Evolutionary conservation across 73 alveolate species (phyloP).

Genomic region (Paramecium caudatum): DNA sequence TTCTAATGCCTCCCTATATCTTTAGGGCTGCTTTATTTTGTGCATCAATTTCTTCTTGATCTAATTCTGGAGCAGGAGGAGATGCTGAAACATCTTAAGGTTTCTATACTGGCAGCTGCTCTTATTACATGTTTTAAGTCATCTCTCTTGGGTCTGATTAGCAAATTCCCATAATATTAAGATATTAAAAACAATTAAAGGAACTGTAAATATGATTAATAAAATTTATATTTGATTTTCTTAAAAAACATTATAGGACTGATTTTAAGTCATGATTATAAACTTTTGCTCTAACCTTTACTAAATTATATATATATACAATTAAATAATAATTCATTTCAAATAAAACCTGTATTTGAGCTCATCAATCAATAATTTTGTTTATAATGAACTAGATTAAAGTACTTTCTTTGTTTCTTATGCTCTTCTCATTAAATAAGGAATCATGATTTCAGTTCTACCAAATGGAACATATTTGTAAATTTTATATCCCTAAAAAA

Average conservation of each 20-base stretch:
- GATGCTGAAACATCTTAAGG: too few relatives aligned
- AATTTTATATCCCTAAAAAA: slow-evolving; percentile 64
- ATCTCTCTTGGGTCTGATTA: too few relatives aligned
- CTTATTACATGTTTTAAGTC: too few relatives aligned
- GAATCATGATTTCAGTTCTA: slow-evolving; percentile 75
- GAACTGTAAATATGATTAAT: too few relatives aligned
- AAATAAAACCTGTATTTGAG: slow-evolving; percentile 66
- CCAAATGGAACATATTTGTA: slow-evolving; percentile 76
- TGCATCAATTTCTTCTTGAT: too few relatives aligned
- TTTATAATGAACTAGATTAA: slow-evolving; percentile 48
- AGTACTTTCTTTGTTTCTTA: slow-evolving; percentile 70
- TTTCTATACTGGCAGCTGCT: too few relatives aligned
- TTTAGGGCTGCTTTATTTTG: slow-evolving; percentile 10
- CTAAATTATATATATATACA: slow-evolving; percentile 1
- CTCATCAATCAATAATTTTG: slow-evolving; percentile 68
- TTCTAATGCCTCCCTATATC: slow-evolving; percentile 7
- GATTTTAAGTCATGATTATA: slow-evolving; percentile 1
- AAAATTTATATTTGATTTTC: background rate
- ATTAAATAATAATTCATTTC: slow-evolving; percentile 22
- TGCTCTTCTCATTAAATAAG: slow-evolving; percentile 78
- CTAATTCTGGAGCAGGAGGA: too few relatives aligned
- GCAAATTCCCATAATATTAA: too few relatives aligned
- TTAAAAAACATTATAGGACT: slow-evolving; percentile 14
- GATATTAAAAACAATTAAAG: too few relatives aligned
- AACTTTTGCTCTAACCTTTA: slow-evolving; percentile 8